phyloP scores from a whole-genome alignment of 805 yeast genomes.

The Saturnispora gosingensis region DNA sequence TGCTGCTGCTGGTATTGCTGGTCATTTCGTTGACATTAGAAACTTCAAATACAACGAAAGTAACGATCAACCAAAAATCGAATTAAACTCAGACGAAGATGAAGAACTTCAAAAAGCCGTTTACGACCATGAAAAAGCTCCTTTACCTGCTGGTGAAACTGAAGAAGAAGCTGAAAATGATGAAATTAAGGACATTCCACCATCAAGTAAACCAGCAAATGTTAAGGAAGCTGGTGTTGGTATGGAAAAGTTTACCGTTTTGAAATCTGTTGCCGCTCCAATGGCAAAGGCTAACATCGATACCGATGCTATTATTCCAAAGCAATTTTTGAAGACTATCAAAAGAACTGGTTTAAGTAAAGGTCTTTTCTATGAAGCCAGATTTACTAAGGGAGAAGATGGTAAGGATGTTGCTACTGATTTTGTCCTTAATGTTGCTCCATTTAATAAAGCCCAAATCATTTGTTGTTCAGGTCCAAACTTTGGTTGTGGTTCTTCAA shows the following conservation, averaged over 20 bases:
- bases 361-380: conserved; percentile 87
- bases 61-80: conserved; percentile 51
- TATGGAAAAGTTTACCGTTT: conserved; percentile 64
- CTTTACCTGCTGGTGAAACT: conserved; percentile 45
- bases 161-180: conserved; percentile 40
- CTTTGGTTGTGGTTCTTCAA: conserved; percentile 98
- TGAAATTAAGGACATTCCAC: conserved; percentile 56
- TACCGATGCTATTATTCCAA: conserved; percentile 98
- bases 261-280: conserved; percentile 89
- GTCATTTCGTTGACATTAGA: conserved; percentile 87
- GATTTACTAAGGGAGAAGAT: conserved; percentile 59
- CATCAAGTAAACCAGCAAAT: conserved; percentile 33
- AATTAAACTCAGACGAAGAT: conserved; percentile 35
- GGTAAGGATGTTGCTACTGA: conserved; percentile 82
- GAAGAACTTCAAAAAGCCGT: conserved; percentile 55
- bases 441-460: conserved; percentile 72
- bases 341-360: conserved; percentile 87
- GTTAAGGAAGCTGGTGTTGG: conserved; percentile 35
- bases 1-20: conserved; percentile 93
- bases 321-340: conserved; percentile 94
- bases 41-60: conserved; percentile 54
- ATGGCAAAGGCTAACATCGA: conserved; percentile 91
- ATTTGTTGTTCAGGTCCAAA: conserved; percentile 91
- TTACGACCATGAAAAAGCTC: conserved; percentile 58
- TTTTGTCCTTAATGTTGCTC: conserved; percentile 78